Conservation (phyloP, 2,329 filamentous ascomycete species). For the Penicillium sp. region DNA sequence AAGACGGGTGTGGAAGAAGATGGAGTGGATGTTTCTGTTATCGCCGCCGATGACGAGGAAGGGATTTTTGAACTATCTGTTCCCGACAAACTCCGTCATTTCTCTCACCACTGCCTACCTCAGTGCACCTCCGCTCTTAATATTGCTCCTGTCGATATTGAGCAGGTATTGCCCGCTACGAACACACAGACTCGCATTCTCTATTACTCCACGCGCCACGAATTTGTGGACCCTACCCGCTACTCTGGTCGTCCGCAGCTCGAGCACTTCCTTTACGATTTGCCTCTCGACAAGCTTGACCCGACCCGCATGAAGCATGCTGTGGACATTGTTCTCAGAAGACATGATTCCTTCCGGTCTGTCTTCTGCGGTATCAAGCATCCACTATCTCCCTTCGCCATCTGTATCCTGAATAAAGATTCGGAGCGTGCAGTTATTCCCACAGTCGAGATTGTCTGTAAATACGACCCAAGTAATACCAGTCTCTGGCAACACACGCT, state of each 20-base stretch:
- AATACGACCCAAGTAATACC: not conserved
- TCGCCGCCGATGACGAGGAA: not conserved
- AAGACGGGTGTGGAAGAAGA: not conserved
- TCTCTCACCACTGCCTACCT: not conserved
- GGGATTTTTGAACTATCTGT: not conserved
- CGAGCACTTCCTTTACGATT: not conserved
- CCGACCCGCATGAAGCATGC: not conserved
- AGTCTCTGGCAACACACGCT: not conserved
- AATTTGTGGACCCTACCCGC: not conserved
- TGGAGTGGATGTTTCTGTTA: not conserved
- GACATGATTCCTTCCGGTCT: not conserved
- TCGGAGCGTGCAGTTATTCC: not conserved
- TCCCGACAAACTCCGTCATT: not conserved
- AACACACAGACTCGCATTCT: not conserved
- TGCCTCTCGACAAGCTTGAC: not conserved
- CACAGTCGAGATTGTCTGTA: not conserved
- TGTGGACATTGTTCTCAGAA: not conserved
- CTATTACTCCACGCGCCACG: not conserved
- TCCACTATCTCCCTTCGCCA: not conserved
- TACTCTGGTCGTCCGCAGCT: not conserved
- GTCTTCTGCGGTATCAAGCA: not conserved
- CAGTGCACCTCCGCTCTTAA: not conserved
- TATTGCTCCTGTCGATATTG: not conserved
- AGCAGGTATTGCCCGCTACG: not conserved
- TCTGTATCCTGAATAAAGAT: not conserved